A percentile compares a stretch with the other conserved stretches of the same genome.
phyloP scores from a whole-genome alignment of 2,329 filamentous ascomycete species.

The Botrytis elliptica region DNA sequence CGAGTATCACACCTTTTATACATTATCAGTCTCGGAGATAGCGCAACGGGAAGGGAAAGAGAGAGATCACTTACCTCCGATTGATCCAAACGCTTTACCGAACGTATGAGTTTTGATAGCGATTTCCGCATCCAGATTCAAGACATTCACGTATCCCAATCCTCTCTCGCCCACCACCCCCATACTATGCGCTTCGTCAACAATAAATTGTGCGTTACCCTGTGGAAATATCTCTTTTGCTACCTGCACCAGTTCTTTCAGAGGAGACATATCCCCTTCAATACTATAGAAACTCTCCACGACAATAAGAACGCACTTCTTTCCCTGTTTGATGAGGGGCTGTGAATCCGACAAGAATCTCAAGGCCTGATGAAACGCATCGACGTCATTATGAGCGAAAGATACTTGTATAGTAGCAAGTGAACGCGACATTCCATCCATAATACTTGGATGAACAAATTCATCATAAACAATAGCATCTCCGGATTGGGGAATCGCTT shows the following conservation, averaged over 20 bases:
- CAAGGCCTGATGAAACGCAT: neutral
- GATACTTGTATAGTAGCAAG: neutral
- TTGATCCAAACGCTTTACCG: neutral
- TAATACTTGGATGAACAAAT: neutral
- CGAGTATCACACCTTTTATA: neutral
- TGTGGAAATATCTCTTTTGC: neutral
- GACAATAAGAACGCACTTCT: neutral
- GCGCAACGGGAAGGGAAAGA: neutral
- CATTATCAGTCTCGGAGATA: neutral
- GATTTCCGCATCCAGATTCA: neutral
- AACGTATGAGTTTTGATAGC: neutral
- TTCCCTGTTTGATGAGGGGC: neutral
- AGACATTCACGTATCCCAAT: neutral
- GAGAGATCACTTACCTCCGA: neutral
- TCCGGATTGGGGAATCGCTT: neutral
- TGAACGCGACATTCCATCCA: neutral
- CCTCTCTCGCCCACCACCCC: neutral
- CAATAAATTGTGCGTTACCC: neutral
- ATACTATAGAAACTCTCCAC: constrained; percentile 6
- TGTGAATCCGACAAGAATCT: neutral
- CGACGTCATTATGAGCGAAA: constrained; percentile 4
- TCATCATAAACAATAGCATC: constrained; percentile 8
- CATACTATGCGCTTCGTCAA: constrained; percentile 3
- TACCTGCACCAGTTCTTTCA: neutral
- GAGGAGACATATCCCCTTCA: neutral